phyloP scores from a whole-genome alignment of 1,284 basidiomycete genomes.

The Gastroboletus turbinatus region DNA sequence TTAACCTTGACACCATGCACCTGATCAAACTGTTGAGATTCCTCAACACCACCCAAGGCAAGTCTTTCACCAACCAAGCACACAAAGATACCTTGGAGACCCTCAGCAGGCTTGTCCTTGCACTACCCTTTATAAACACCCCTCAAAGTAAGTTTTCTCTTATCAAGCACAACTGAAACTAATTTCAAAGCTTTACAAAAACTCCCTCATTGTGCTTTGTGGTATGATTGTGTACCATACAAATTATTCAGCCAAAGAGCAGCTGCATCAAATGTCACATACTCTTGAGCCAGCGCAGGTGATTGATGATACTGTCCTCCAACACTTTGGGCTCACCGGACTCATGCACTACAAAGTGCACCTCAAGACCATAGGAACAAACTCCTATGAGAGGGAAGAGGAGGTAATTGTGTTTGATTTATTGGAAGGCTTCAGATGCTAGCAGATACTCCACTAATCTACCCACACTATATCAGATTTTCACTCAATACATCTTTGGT shows the following conservation, averaged over 20 bases:
- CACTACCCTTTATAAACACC: not conserved
- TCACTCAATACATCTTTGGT: too few relatives aligned
- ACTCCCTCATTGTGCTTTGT: not conserved
- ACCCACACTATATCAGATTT: too few relatives aligned
- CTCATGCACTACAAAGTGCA: not conserved
- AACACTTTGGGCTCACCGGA: not conserved
- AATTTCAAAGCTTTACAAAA: not conserved
- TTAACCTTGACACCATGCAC: not conserved
- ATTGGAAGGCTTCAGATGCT: not conserved
- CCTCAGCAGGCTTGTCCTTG: not conserved
- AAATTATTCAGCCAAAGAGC: not conserved
- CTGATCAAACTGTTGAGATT: not conserved
- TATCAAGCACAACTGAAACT: not conserved
- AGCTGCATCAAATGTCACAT: fast-evolving
- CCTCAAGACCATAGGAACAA: not conserved
- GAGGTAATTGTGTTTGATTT: not conserved
- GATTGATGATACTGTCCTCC: not conserved
- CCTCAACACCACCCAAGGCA: not conserved
- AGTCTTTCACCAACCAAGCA: not conserved
- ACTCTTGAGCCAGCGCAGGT: not conserved
- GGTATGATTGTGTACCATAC: not conserved
- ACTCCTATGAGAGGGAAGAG: not conserved
- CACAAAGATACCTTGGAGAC: not conserved
- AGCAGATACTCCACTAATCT: too few relatives aligned
- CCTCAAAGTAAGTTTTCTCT: not conserved